Conservation (phyloP, 176 grass and related monocot genomes). For the Cymbopogon citratus region DNA sequence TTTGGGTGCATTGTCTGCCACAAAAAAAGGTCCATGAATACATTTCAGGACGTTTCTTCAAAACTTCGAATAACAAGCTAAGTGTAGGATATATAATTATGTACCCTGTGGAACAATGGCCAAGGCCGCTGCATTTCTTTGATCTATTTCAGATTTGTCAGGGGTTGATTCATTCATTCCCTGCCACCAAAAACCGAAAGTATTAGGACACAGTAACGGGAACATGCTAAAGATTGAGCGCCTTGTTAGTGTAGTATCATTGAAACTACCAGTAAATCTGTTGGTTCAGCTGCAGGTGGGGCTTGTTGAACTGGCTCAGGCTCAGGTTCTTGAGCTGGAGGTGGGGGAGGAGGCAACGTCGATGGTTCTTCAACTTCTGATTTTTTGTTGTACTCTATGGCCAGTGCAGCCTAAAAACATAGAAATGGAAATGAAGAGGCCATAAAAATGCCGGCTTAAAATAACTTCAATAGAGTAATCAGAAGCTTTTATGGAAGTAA, state of each 20-base stretch:
- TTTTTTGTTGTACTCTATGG: conserved; percentile 71
- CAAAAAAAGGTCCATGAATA: neutral
- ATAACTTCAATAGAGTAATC: neutral
- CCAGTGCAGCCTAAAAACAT: conserved; percentile 39
- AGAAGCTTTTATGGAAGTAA: neutral
- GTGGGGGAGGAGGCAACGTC: conserved; percentile 27
- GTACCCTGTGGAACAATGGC: conserved; percentile 78
- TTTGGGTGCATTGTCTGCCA: conserved; percentile 48
- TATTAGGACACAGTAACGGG: neutral
- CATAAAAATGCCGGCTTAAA: neutral
- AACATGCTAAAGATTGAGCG: neutral
- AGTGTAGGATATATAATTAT: neutral
- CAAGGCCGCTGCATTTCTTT: conserved; percentile 59
- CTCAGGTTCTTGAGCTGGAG: conserved; percentile 29
- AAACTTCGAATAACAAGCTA: neutral
- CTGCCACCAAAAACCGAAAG: conserved; percentile 33
- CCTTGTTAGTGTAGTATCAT: neutral
- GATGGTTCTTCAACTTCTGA: conserved; percentile 54
- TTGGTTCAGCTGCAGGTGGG: conserved; percentile 18
- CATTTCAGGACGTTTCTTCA: neutral
- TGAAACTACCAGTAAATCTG: conserved; percentile 77
- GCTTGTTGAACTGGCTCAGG: conserved; percentile 59
- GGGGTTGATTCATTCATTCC: conserved; percentile 51
- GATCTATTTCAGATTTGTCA: conserved; percentile 49
- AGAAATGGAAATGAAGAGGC: neutral